Evolutionary conservation across 352 stramenopile genomes (phyloP), one percentile per base, ranked within the genome.

Genomic region (Pythium monospermum): DNA sequence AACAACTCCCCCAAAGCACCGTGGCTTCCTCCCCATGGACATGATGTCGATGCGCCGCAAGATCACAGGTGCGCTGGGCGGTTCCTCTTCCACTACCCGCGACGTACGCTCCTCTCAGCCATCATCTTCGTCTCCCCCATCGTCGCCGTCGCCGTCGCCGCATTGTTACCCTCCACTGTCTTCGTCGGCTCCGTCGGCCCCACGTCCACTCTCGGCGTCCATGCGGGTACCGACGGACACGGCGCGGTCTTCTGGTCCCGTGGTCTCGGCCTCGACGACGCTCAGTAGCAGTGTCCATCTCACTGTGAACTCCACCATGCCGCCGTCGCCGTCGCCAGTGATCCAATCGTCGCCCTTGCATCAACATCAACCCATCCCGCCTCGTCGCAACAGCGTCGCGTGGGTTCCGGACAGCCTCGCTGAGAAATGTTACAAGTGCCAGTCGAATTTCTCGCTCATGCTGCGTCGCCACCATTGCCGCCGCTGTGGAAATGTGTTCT

Each of bases 401-500:
- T 95, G 84, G 84, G 83, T 95, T 8, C 84, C 84, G 22, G 83
- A 95, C 53, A 81, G 64, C 27, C 73, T 95, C 16, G 84, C 81
- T 1, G 78, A 91, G 59, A 70, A 65, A 19, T 93, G 83, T 57
- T 93, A 93, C 59, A 53, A 60, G 30, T 93, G 83, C 51, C 68
- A 75, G 15, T 57, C 71, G 28, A 45, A 54, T 8, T 93, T 91
- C 61, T 79, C 76, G 31, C 64, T 93, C 21, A 71, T 90, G 52
- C 65, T 94, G 54, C 79, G 82, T 6, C 71, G 84, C 15, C 88
- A 97, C 48, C 85, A 96, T 65, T 96, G 88, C 50, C 75, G 87
- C 1, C 66, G 78, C 19, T 96, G 89, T 57, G 90, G 91, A 5
- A 87, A 89, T 35, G 73, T 97, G 8, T 96, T 97, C 57, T 96